phyloP scores from a whole-genome alignment of 768 basidiomycete species.

The Tulasnella sp. region DNA sequence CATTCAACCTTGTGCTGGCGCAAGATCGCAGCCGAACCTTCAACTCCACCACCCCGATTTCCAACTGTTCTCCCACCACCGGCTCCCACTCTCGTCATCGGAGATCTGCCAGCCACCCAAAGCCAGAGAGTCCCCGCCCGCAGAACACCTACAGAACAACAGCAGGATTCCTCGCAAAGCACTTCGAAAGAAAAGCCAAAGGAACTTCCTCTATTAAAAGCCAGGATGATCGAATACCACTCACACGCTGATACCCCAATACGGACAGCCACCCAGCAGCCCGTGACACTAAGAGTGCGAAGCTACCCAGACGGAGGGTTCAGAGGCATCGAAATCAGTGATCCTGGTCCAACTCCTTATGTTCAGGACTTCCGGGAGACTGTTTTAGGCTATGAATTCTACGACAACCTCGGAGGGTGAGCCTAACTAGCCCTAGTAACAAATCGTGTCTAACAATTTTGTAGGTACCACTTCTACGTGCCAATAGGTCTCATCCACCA shows the following conservation, averaged over 20 bases:
- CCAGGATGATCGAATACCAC: neutral
- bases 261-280: neutral
- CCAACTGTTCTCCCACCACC: neutral
- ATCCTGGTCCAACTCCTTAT: neutral
- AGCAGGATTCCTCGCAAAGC: neutral
- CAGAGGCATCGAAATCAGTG: slow-evolving; percentile 9
- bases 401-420: neutral
- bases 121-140: neutral
- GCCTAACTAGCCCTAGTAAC: neutral
- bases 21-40: neutral
- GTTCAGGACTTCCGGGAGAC: neutral
- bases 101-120: neutral
- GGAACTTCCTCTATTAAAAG: neutral
- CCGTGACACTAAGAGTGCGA: neutral
- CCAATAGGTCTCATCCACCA: slow-evolving; percentile 17
- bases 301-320: neutral
- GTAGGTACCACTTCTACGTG: slow-evolving; percentile 3
- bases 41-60: neutral
- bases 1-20: slow-evolving; percentile 1
- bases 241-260: neutral
- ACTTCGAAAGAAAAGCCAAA: neutral
- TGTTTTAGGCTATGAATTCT: neutral
- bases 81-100: neutral
- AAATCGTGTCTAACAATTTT: neutral
- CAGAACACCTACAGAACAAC: neutral